Conservation (phyloP, 2,329 filamentous ascomycete genomes). For the Myriosclerotinia scirpicola region DNA sequence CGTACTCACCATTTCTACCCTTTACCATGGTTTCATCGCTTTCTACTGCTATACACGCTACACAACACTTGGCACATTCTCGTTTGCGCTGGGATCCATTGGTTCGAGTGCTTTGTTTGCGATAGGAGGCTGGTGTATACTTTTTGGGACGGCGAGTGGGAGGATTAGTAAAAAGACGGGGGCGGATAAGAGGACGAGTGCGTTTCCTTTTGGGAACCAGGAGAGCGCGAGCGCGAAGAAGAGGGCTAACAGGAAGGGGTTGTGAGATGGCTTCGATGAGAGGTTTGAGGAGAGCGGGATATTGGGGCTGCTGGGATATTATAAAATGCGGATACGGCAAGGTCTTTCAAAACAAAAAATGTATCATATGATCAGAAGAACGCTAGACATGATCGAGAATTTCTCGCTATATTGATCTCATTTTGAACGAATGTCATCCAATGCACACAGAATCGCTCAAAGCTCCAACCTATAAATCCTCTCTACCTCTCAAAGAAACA, state of each 20-base stretch:
- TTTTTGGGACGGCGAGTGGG: slow-evolving; percentile 52
- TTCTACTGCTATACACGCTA: slow-evolving; percentile 62
- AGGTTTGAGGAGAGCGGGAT: not conserved
- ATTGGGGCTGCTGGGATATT: not conserved
- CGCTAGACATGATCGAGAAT: not conserved
- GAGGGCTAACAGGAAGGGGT: slow-evolving; percentile 26
- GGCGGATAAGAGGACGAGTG: slow-evolving; percentile 64
- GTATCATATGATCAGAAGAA: no score
- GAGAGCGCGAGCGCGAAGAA: slow-evolving; percentile 44
- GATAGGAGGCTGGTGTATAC: slow-evolving; percentile 58
- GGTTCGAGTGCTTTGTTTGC: slow-evolving; percentile 52
- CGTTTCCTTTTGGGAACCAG: slow-evolving; percentile 63
- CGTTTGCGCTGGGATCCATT: slow-evolving; percentile 53
- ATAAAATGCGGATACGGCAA: not conserved
- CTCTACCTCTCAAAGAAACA: not conserved
- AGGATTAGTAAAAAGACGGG: slow-evolving; percentile 62
- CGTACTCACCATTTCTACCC: slow-evolving; percentile 56
- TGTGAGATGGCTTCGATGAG: not conserved
- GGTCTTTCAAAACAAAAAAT: not conserved
- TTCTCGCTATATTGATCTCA: not conserved
- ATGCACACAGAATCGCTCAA: no score
- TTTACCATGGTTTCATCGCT: slow-evolving; percentile 57
- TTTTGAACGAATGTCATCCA: no score
- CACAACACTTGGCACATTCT: slow-evolving; percentile 49
- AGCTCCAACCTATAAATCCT: no score